Evolutionary conservation across 1,284 basidiomycete genomes (phyloP).

Genomic region (Tetrapyrgos nigripes): DNA sequence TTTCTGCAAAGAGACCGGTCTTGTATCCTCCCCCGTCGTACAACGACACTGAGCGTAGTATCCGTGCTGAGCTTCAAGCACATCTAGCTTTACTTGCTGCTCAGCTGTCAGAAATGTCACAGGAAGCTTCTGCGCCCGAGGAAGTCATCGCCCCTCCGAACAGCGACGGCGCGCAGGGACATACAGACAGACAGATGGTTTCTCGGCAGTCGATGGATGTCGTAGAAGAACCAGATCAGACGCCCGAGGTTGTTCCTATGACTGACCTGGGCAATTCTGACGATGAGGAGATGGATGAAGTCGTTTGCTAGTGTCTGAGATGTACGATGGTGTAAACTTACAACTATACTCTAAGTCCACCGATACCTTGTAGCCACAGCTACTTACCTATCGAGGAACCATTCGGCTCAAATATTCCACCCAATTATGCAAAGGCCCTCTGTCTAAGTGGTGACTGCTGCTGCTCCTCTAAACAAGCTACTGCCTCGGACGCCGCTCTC

Average conservation of each 20-base stretch:
- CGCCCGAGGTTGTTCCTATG: not conserved
- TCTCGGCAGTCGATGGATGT: not conserved
- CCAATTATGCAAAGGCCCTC: too few relatives aligned
- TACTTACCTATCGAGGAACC: too few relatives aligned
- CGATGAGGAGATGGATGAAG: conserved; percentile 36
- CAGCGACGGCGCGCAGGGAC: too few relatives aligned
- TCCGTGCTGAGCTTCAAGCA: conserved; percentile 67
- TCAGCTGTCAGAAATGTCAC: conserved; percentile 64
- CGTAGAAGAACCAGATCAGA: not conserved
- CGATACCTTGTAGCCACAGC: too few relatives aligned
- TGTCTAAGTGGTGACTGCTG: too few relatives aligned
- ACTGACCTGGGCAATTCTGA: conserved; percentile 6
- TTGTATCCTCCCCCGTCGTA: not conserved
- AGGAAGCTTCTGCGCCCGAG: conserved; percentile 25
- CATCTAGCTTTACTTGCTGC: conserved; percentile 68
- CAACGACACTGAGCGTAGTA: conserved; percentile 22
- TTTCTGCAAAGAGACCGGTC: not conserved
- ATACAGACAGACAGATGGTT: not conserved
- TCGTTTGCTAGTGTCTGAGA: conserved; percentile 1
- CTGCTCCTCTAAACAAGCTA: too few relatives aligned
- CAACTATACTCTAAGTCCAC: not conserved
- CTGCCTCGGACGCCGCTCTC: too few relatives aligned
- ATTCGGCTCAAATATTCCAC: too few relatives aligned
- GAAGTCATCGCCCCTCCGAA: not conserved
- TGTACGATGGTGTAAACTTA: too few relatives aligned